Evolutionary conservation across 2,329 filamentous ascomycete genomes (phyloP), one percentile per base, ranked within the genome.

Genomic region (Fusarium algeriense): DNA sequence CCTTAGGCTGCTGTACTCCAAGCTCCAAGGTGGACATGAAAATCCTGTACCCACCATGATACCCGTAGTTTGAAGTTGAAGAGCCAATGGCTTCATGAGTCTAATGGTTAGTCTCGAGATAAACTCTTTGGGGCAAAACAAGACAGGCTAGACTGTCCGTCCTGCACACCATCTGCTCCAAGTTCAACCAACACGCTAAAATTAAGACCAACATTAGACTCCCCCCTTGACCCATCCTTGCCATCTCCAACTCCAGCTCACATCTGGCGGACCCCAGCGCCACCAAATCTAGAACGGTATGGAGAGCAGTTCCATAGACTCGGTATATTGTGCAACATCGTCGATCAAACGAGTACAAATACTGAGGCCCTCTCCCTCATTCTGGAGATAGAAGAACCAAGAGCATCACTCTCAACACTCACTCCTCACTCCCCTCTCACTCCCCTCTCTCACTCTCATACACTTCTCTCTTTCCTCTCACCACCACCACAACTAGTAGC

Each of bases 271-370:
- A 48, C 52, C 58, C 46, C 46, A 58, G 64, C 46, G 60, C 69
- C 60, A 72, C 58, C 61, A 67, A 61, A 70, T 71, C 69, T 71
- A 67, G 69, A 71, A 62, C 69, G n/a, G 44, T 52, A 56, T 56
- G 53, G 53, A 35, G 44, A 63, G 35, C 30, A 50, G 37, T 53
- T 40, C 43, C 44, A 53, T 68, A 43, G 45, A 48, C 38, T 64
- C 57, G 56, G 40, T 54, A 56, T 45, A 55, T 49, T 45, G 32
- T 62, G 41, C 44, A 52, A 53, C 44, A 54, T 57, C 37, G 57
- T 56, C 40, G 20, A 52, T 41, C 46, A 61, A 49, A 67, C 46
- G 70, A 45, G 45, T 73, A 73, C 70, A 73, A 73, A 73, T 73
- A 73, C 48, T 38, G 13, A 48, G 46, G 41, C 7, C 34, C 20